These are phyloP conservation scores for Yamadazyma membranifaciens DNA, from an alignment of 1,139 yeast genomes.

Conservation along the genomic window DNA sequence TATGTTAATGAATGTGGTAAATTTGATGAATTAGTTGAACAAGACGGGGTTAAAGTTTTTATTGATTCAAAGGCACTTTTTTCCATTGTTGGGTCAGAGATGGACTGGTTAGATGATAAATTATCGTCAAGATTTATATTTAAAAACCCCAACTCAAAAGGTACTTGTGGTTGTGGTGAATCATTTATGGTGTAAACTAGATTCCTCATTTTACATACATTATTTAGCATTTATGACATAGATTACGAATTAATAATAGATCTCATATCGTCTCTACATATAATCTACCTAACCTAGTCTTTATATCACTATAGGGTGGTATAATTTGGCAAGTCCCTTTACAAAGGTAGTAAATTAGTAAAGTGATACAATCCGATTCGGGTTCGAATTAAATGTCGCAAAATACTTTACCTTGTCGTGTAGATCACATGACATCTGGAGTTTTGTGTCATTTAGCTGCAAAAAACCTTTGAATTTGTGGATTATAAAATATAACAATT, in stretches of 20 bases:
- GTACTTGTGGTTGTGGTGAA: constrained; percentile 98
- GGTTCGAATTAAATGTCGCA: constrained; percentile 2
- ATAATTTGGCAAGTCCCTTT: too few species aligned
- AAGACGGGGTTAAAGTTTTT: constrained; percentile 88
- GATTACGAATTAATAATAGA: too few species aligned
- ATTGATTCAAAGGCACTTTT: constrained; percentile 95
- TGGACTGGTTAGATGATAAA: constrained; percentile 98
- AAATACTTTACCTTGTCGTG: too few species aligned
- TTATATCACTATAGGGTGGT: too few species aligned
- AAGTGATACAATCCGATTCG: constrained; percentile 4
- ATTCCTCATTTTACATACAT: too few species aligned
- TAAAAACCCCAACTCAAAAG: constrained; percentile 93
- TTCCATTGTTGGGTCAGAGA: constrained; percentile 93
- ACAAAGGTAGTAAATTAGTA: too few species aligned
- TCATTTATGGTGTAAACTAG: constrained; percentile 80
- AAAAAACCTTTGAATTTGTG: background rate
- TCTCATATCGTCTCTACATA: too few species aligned
- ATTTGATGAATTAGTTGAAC: constrained; percentile 89
- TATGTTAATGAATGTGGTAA: constrained; percentile 88
- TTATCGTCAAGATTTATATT: constrained; percentile 85
- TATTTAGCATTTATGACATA: too few species aligned
- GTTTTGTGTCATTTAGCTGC: constrained; percentile 2
- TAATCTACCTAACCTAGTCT: too few species aligned
- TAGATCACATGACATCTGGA: background rate
- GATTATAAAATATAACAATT: background rate